These are phyloP conservation scores for Apiotrichum domesticum DNA, from an alignment of 1,284 basidiomycete genomes.

Conservation along the genomic window DNA sequence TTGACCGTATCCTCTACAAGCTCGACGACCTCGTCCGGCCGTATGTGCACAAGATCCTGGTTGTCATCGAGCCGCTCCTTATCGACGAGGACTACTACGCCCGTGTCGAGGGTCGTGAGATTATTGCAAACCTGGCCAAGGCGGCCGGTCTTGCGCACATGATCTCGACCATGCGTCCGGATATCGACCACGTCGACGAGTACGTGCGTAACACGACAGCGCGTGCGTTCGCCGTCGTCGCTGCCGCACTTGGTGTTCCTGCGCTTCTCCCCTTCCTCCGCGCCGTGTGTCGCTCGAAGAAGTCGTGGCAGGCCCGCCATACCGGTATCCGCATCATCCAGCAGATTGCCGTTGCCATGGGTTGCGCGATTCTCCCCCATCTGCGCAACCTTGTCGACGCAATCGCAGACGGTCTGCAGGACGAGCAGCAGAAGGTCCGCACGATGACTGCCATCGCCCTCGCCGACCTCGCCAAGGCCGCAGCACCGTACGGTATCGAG, in stretches of 20 bases:
- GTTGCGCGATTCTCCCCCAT: slow-evolving; percentile 96
- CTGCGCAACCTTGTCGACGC: slow-evolving; percentile 94
- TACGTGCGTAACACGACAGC: slow-evolving; percentile 99
- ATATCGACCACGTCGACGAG: slow-evolving; percentile 99
- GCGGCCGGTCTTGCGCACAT: slow-evolving; percentile 98
- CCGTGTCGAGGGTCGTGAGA: slow-evolving; percentile 97
- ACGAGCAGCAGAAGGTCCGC: slow-evolving; percentile 98
- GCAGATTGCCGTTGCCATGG: slow-evolving; percentile 99
- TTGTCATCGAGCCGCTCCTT: slow-evolving; percentile 97
- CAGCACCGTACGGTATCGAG: slow-evolving; percentile 98
- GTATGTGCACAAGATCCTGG: slow-evolving; percentile 97
- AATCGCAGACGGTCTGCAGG: slow-evolving; percentile 89
- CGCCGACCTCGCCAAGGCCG: slow-evolving; percentile 94
- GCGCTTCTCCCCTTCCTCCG: slow-evolving; percentile 96
- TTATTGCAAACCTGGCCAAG: slow-evolving; percentile 97
- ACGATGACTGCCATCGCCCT: slow-evolving; percentile 97
- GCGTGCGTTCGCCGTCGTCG: slow-evolving; percentile 97
- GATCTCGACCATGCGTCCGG: slow-evolving; percentile 99
- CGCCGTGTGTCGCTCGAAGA: slow-evolving; percentile 96
- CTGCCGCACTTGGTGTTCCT: slow-evolving; percentile 95
- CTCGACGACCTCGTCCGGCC: slow-evolving; percentile 97
- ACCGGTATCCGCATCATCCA: slow-evolving; percentile 99
- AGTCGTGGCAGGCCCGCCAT: slow-evolving; percentile 99
- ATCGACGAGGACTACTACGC: slow-evolving; percentile 99
- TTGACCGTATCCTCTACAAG: slow-evolving; percentile 97